Conservation (phyloP, 352 stramenopile genomes). For the Pilasporangium apinafurcum region DNA sequence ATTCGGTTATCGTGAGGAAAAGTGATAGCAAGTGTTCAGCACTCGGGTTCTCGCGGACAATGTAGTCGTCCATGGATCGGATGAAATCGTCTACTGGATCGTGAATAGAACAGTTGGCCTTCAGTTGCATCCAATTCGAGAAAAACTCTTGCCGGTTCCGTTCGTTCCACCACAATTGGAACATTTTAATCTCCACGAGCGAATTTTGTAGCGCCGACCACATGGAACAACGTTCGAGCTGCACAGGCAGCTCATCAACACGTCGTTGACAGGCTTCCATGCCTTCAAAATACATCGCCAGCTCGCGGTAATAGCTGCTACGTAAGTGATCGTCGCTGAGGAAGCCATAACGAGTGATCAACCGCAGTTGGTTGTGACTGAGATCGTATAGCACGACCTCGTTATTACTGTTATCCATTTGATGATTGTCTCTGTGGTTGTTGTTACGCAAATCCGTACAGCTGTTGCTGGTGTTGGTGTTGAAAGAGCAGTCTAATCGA, state of each 20-base stretch:
- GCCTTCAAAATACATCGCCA: slow-evolving; percentile 68
- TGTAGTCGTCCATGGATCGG: slow-evolving; percentile 68
- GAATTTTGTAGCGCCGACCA: slow-evolving; percentile 58
- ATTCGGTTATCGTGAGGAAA: slow-evolving; percentile 76
- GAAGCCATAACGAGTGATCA: slow-evolving; percentile 69
- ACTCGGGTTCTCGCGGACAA: slow-evolving; percentile 50
- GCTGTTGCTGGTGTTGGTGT: background rate
- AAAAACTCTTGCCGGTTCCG: slow-evolving; percentile 80
- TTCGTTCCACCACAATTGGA: slow-evolving; percentile 77
- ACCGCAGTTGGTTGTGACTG: slow-evolving; percentile 69
- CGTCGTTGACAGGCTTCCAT: slow-evolving; percentile 64
- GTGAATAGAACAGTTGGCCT: slow-evolving; percentile 50
- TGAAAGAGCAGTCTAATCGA: slow-evolving; percentile 33
- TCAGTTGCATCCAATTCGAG: slow-evolving; percentile 70
- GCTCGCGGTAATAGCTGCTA: slow-evolving; percentile 62
- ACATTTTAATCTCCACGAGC: slow-evolving; percentile 85
- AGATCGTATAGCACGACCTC: slow-evolving; percentile 61
- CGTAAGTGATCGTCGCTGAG: slow-evolving; percentile 58
- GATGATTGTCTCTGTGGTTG: slow-evolving; percentile 5
- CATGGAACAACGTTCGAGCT: slow-evolving; percentile 64
- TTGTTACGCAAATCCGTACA: no score
- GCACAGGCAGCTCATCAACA: slow-evolving; percentile 75
- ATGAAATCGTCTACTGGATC: slow-evolving; percentile 81
- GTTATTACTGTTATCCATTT: slow-evolving; percentile 10
- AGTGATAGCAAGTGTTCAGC: slow-evolving; percentile 60